Evolutionary conservation across 176 grass and related monocot genomes (phyloP), one percentile per base, ranked within the genome.

Genomic region (Paspalum notatum): DNA sequence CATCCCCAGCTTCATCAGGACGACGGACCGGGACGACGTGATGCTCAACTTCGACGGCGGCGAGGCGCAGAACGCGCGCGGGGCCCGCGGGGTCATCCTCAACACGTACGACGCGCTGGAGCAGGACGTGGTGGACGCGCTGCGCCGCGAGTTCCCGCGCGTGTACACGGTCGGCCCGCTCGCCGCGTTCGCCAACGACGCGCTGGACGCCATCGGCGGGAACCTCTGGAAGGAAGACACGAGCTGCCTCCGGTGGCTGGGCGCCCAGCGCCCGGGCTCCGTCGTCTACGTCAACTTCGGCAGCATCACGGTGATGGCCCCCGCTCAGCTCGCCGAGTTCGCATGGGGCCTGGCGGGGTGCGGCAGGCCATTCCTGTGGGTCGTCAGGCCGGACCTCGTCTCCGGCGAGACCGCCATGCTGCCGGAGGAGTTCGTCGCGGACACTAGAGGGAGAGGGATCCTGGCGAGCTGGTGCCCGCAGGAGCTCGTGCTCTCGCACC

Each of bases 201-300:
- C 68, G 12, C 72, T 84, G 4, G 82, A 78, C 48, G 24, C 37
- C 5, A 79, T 92, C 26, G 87, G 82, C 13, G 80, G 79, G 6
- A 92, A 84, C 78, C 85, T 97, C 8, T 90, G 93, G 93, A 89
- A 81, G 53, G 93, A 97, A 48, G 89, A 95, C 64, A 27, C 84
- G 2, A 15, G 47, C 14, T 95, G 87, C 45, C 78, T 95, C 12
- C 49, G 70, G 77, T 95, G 89, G 93, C 80, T 92, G 43, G 68
- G 85, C 27, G 39, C 47, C 7, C 81, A 87, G 57, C 66, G 18
- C 7, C 71, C 71, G 44, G 44, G 20, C 49, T 85, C 86, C 1
- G 89, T 94, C 71, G 71, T 94, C 4, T 94, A 91, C 21, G 79
- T 89, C 21, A 94, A 89, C 89, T 91, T 89, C 67, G 92, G 86